These are phyloP conservation scores for Lignosus rhinocerotis DNA, from an alignment of 1,284 basidiomycete genomes.

Conservation along the genomic window DNA sequence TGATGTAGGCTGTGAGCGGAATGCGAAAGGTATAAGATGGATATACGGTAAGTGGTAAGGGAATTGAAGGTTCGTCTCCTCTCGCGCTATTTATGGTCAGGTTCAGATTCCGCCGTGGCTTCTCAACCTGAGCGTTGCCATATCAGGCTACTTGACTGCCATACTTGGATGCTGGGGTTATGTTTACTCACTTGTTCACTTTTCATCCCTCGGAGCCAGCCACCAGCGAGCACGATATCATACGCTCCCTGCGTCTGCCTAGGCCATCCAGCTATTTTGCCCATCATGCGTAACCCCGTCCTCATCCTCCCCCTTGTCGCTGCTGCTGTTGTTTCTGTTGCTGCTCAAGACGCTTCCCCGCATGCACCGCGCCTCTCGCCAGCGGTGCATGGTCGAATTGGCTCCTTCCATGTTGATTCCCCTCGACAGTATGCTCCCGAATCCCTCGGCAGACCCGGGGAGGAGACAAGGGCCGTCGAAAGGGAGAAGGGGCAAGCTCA, in stretches of 20 bases:
- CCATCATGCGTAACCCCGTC: constrained; percentile 28
- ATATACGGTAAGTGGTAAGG: constrained; percentile 8
- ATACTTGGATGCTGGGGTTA: not conserved
- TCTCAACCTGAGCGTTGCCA: constrained; percentile 22
- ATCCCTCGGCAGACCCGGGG: not conserved
- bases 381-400: not conserved
- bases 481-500: not conserved
- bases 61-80: constrained; percentile 1
- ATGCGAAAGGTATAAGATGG: constrained; percentile 9
- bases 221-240: not conserved
- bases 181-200: too few species aligned
- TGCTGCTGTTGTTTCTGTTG: constrained; percentile 20
- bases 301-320: constrained; percentile 28
- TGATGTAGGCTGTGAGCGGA: constrained; percentile 9
- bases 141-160: constrained; percentile 14
- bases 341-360: not conserved
- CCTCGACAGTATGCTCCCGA: not conserved
- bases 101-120: constrained; percentile 24
- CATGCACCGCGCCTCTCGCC: not conserved
- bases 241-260: not conserved
- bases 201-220: not conserved
- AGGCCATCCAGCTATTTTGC: not conserved
- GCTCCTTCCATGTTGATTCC: not conserved
- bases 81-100: constrained; percentile 2
- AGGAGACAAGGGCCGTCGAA: not conserved